A percentile compares a stretch with the other conserved stretches of the same genome.
phyloP scores from a whole-genome alignment of 2,329 filamentous ascomycete genomes.

The Thielaviopsis musarum region DNA sequence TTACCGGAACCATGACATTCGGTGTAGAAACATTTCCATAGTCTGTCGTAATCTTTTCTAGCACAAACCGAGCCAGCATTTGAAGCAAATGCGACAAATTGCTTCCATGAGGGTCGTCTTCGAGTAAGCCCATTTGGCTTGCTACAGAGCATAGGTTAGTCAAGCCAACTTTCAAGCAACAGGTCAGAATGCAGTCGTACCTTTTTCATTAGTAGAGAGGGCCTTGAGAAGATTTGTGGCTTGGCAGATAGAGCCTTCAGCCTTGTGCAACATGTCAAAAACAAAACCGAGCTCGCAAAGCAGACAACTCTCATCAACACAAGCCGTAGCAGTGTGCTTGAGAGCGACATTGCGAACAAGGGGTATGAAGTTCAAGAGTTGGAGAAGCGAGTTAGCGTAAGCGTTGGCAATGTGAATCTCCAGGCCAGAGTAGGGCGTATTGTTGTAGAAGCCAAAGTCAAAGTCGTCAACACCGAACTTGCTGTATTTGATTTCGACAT shows the following conservation, averaged over 20 bases:
- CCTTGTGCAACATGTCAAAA: conserved; percentile 96
- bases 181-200: conserved; percentile 23
- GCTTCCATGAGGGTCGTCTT: conserved; percentile 61
- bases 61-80: conserved; percentile 65
- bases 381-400: conserved; percentile 82
- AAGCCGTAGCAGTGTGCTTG: conserved; percentile 74
- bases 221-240: conserved; percentile 89
- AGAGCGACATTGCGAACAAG: conserved; percentile 75
- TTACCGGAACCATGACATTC: conserved; percentile 52
- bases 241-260: conserved; percentile 83
- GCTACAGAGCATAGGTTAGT: conserved; percentile 4
- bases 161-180: neutral
- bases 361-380: conserved; percentile 82
- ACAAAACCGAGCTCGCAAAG: conserved; percentile 90
- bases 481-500: conserved; percentile 97
- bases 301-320: conserved; percentile 66
- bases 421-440: conserved; percentile 75
- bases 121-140: conserved; percentile 61
- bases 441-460: conserved; percentile 95
- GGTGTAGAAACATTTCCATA: conserved; percentile 45
- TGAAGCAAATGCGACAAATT: conserved; percentile 59
- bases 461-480: conserved; percentile 99
- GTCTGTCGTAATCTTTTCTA: conserved; percentile 66
- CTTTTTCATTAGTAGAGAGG: conserved; percentile 67
- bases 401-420: conserved; percentile 96